Percentiles rank a stretch among this genome's conserved stretches.
These are phyloP conservation scores for Bombardia bombarda DNA, from an alignment of 495 filamentous ascomycete genomes.

Conservation along the genomic window DNA sequence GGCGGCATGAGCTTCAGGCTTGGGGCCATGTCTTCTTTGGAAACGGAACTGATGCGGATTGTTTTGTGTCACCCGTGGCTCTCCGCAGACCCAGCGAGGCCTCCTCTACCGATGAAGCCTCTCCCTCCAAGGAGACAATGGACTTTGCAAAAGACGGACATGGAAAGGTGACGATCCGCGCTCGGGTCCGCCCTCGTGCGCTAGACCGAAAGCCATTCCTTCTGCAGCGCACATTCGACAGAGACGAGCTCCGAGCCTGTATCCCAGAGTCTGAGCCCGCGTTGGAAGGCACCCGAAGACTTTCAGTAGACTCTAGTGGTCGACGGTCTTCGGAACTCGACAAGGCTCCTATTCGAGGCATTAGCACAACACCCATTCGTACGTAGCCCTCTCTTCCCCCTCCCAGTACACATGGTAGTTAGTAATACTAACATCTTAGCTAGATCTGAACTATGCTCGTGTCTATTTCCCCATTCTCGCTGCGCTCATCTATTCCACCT, in stretches of 20 bases:
- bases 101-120: conserved; percentile 7
- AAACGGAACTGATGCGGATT: conserved; percentile 24
- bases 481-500: conserved; percentile 41
- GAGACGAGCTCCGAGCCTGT: conserved; percentile 33
- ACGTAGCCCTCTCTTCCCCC: conserved; percentile 17
- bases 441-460: conserved; percentile 43
- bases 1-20: conserved; percentile 20
- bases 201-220: conserved; percentile 35
- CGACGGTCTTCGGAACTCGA: conserved; percentile 10
- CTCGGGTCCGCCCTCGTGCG: conserved; percentile 33
- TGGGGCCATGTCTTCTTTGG: conserved; percentile 29
- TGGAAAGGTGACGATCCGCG: conserved; percentile 43
- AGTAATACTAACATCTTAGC: conserved; percentile 1
- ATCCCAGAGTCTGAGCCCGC: conserved; percentile 20
- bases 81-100: conserved; percentile 23
- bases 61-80: conserved; percentile 33
- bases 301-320: conserved; percentile 2
- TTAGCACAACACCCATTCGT: conserved; percentile 41
- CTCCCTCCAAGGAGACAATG: not conserved
- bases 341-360: conserved; percentile 17
- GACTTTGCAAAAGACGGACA: no score
- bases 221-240: conserved; percentile 38
- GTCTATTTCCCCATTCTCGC: conserved; percentile 43
- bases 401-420: not conserved
- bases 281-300: conserved; percentile 1